Base-by-base conservation (phyloP, 2,329 filamentous ascomycete genomes). In the Diplodia mutila region DNA sequence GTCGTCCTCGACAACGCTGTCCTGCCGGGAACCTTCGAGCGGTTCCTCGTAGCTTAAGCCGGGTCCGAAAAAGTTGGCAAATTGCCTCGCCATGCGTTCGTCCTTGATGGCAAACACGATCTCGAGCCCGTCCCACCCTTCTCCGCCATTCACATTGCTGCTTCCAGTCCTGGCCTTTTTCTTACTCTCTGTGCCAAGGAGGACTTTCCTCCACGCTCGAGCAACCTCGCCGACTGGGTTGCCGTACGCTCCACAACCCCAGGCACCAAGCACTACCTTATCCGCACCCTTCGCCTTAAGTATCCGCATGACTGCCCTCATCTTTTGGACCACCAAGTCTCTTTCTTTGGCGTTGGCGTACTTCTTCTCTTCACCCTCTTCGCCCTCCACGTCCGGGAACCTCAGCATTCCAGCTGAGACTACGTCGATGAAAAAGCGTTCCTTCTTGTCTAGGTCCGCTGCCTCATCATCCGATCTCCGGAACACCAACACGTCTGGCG, bases 211-310 rank as follows among this genome's bases (percentile, higher is more conserved):
- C 84, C 88, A 90, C 0, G 84, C 81, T 21, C 79, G 76, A 16
- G 87, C 87, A 34, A 90, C 78, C 74, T 90, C 86, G 1, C 77
- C 77, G 0, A 88, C 83, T 0, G 88, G 88, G 69, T 90, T 90
- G 0, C 86, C 87, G 67, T 89, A 87, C 0, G 86, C 86, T 2
- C 88, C 88, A 69, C 87, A 89, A 0, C 88, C 88, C 87, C 87
- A 90, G 0, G 88, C 87, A 0, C 88, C 88, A 0, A 90, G 78
- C 0, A 90, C 85, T 0, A 90, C 71, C 66, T 78, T 83, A 46
- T 77, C 79, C 4, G 80, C 80, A 0, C 84, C 83, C 67, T 82
- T 83, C 1, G 77, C 72, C 9, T 80, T 75, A 2, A 82, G 80
- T 4, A 89, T 83, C 1, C 86, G 80, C 74, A 90, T 72, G 1